These are phyloP conservation scores for Termitomyces sp. DNA, from an alignment of 768 basidiomycete genomes.

Conservation along the genomic window DNA sequence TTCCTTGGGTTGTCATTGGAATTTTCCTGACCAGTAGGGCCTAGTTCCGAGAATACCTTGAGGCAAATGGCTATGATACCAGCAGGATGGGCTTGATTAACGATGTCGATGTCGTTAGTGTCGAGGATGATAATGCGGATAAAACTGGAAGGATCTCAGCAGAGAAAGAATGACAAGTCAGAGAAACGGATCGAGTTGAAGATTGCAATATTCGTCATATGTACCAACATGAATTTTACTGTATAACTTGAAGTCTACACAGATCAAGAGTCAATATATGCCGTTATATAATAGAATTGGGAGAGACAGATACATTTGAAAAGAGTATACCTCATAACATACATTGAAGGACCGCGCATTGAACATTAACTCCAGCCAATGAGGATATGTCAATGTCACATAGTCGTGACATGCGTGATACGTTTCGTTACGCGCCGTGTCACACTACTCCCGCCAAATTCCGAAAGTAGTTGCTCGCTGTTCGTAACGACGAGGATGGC, in stretches of 20 bases:
- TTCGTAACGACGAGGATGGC: conserved; percentile 46
- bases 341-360: no score
- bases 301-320: no score
- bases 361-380: no score
- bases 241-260: no score
- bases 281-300: no score
- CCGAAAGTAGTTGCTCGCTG: conserved; percentile 25
- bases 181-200: background rate
- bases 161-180: background rate
- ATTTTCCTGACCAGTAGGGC: background rate
- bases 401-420: background rate
- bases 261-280: no score
- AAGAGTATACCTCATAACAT: no score
- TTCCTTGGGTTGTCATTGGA: background rate
- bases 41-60: conserved; percentile 81
- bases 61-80: conserved; percentile 74
- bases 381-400: background rate
- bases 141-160: background rate
- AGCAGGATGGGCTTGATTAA: conserved; percentile 7
- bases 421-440: conserved; percentile 10
- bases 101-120: background rate
- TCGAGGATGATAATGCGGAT: background rate
- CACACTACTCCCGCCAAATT: conserved; percentile 33
- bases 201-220: no score
- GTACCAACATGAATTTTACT: no score